A percentile compares a stretch with the other conserved stretches of the same genome.
Evolutionary conservation across 208 protist genomes (phyloP).

Genomic region (Crithidia brevicula): DNA sequence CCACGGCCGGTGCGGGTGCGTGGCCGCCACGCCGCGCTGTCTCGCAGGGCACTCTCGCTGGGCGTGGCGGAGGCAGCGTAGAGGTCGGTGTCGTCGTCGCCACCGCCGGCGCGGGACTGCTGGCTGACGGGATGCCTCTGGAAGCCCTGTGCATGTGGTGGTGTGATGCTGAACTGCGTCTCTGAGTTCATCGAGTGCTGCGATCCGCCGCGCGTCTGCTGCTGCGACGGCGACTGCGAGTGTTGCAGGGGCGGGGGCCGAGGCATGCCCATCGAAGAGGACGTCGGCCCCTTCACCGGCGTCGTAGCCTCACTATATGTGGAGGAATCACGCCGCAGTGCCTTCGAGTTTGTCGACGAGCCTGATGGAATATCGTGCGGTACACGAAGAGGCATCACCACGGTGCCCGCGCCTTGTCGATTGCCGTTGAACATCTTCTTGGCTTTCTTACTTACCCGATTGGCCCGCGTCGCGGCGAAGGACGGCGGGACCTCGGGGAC

Average conservation of each 20-base stretch:
- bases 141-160: too few relatives aligned
- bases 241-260: too few relatives aligned
- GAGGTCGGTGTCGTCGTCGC: conserved; percentile 6
- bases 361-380: too few relatives aligned
- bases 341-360: too few relatives aligned
- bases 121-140: background rate
- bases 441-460: conserved; percentile 44
- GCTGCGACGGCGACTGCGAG: background rate
- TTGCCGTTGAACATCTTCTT: conserved; percentile 54
- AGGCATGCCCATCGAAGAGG: background rate
- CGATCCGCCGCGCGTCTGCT: conserved; percentile 3
- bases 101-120: background rate
- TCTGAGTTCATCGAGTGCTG: background rate
- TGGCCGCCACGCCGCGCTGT: background rate
- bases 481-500: conserved; percentile 15
- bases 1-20: conserved; percentile 27
- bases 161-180: background rate
- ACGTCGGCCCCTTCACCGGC: background rate
- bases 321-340: background rate
- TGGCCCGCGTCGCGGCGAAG: conserved; percentile 42
- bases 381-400: conserved; percentile 41
- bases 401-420: conserved; percentile 37
- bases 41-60: conserved; percentile 4
- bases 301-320: background rate
- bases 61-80: background rate